Percentiles rank a stretch among this genome's conserved stretches.
These are phyloP conservation scores for Dendryphion nanum DNA, from an alignment of 2,329 filamentous ascomycete genomes.

Conservation along the genomic window DNA sequence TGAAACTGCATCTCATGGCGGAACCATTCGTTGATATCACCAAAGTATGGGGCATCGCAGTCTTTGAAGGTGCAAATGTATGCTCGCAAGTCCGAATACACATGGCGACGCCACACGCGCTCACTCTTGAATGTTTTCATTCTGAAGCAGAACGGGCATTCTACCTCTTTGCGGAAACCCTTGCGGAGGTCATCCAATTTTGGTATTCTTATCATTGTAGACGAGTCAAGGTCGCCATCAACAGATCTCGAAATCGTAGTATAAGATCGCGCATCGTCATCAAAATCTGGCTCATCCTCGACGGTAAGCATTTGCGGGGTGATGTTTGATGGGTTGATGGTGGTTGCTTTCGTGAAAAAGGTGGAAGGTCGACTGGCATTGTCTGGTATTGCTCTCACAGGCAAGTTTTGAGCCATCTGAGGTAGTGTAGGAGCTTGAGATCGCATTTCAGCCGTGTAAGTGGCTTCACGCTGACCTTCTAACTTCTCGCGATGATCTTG, in stretches of 20 bases:
- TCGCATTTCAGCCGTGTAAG: too few species aligned
- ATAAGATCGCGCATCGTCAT: slow-evolving; percentile 11
- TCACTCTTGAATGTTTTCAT: slow-evolving; percentile 13
- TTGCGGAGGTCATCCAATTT: slow-evolving; percentile 11
- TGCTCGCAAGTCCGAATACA: slow-evolving; percentile 14
- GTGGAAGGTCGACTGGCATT: slow-evolving; percentile 6
- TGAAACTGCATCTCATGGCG: slow-evolving; percentile 16
- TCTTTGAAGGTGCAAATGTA: slow-evolving; percentile 16
- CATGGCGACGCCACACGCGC: slow-evolving; percentile 11
- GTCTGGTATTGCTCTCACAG: too few species aligned
- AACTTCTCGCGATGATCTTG: slow-evolving; percentile 14
- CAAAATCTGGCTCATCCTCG: slow-evolving; percentile 9
- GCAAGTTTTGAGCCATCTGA: neutral
- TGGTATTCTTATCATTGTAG: slow-evolving; percentile 7
- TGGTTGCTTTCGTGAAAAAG: slow-evolving; percentile 15
- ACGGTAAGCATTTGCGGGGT: slow-evolving; percentile 6
- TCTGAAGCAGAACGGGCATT: slow-evolving; percentile 17
- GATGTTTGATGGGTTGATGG: slow-evolving; percentile 6
- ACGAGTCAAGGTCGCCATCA: slow-evolving; percentile 7
- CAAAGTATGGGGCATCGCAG: slow-evolving; percentile 12
- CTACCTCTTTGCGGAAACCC: slow-evolving; percentile 8
- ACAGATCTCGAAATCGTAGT: slow-evolving; percentile 15
- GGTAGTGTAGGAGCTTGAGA: neutral
- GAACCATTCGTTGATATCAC: slow-evolving; percentile 17
- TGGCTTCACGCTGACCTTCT: too few species aligned